Percentiles rank a stretch among this genome's conserved stretches.
These are phyloP conservation scores for Geranomyces variabilis DNA, from an alignment of 192 early-diverging fungal genomes.

Conservation along the genomic window DNA sequence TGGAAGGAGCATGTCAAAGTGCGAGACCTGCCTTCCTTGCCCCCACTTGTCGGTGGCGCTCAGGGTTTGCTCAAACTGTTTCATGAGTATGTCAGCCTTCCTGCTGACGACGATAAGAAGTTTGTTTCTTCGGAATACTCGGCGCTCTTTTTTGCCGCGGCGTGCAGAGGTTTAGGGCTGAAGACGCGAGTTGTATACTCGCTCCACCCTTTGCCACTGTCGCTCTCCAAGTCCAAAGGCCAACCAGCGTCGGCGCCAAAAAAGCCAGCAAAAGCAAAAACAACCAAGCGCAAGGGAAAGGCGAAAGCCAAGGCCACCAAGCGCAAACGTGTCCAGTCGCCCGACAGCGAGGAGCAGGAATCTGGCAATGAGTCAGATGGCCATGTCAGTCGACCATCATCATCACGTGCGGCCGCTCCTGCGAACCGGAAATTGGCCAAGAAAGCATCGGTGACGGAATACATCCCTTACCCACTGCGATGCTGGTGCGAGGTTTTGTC, in stretches of 20 bases:
- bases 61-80: constrained; percentile 1
- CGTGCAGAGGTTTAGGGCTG: constrained; percentile 51
- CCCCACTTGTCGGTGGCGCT: not conserved
- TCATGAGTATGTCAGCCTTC: not conserved
- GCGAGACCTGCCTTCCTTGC: not conserved
- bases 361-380: not conserved
- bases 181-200: constrained; percentile 67
- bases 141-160: constrained; percentile 55
- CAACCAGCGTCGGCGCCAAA: not conserved
- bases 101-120: not conserved
- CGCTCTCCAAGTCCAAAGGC: constrained; percentile 41
- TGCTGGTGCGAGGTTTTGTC: constrained; percentile 45
- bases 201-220: constrained; percentile 67
- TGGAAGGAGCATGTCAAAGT: constrained; percentile 13
- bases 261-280: not conserved
- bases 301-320: not conserved
- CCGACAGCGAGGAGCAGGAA: constrained; percentile 14
- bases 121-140: constrained; percentile 38
- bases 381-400: not conserved
- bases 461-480: not conserved
- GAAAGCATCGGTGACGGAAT: not conserved
- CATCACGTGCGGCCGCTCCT: not conserved
- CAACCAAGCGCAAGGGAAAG: not conserved
- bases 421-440: not conserved
- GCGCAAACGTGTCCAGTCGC: not conserved